Evolutionary conservation across 2,329 filamentous ascomycete genomes (phyloP).

Genomic region (Grosmannia penicillata): DNA sequence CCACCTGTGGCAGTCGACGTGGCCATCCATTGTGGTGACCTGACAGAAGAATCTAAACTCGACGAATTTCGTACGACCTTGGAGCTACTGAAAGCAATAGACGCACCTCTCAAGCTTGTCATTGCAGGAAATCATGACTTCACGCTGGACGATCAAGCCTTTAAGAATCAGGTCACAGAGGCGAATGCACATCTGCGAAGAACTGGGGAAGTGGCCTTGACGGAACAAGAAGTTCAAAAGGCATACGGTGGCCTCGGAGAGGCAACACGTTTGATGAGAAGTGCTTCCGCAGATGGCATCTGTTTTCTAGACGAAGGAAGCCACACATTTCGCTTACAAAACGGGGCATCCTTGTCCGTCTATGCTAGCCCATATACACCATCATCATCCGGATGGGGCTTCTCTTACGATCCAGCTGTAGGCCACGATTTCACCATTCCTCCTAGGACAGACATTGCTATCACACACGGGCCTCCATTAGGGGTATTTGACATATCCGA

Average conservation of each 20-base stretch:
- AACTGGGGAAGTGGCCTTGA: no score
- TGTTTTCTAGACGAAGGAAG: slow-evolving; percentile 34
- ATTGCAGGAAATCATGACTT: slow-evolving; percentile 43
- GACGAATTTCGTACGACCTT: slow-evolving; percentile 26
- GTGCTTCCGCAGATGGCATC: slow-evolving; percentile 23
- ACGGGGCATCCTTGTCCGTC: slow-evolving; percentile 32
- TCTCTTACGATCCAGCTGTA: slow-evolving; percentile 26
- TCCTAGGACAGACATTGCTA: slow-evolving; percentile 26
- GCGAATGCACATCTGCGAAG: background rate
- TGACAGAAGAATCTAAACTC: slow-evolving; percentile 27
- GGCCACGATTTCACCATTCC: slow-evolving; percentile 24
- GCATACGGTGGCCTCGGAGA: slow-evolving; percentile 24
- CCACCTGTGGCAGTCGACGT: slow-evolving; percentile 23
- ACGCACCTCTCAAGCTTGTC: slow-evolving; percentile 34
- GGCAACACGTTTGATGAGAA: slow-evolving; percentile 22
- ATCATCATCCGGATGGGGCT: slow-evolving; percentile 28
- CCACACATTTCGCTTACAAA: slow-evolving; percentile 29
- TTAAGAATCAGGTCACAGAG: slow-evolving; percentile 12
- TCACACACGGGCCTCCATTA: slow-evolving; percentile 40
- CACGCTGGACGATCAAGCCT: slow-evolving; percentile 20
- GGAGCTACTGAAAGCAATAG: slow-evolving; percentile 23
- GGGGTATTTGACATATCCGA: slow-evolving; percentile 32
- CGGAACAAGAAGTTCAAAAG: slow-evolving; percentile 12
- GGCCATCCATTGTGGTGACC: slow-evolving; percentile 36
- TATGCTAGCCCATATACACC: slow-evolving; percentile 41